These are phyloP conservation scores for Aurinia saxatilis DNA, from an alignment of 345 rosid genomes.

Conservation along the genomic window DNA sequence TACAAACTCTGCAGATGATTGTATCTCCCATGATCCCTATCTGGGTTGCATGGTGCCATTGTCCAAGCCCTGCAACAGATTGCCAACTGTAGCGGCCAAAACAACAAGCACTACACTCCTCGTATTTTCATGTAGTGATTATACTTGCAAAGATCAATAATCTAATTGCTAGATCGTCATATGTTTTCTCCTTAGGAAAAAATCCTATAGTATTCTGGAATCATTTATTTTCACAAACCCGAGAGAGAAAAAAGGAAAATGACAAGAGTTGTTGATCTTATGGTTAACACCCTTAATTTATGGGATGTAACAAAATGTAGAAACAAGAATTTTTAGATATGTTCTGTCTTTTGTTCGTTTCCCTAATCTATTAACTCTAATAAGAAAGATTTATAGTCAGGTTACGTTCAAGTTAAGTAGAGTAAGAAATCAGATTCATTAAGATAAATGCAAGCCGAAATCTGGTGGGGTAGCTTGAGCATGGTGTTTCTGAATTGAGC, in stretches of 20 bases:
- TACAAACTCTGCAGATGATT: too few species aligned
- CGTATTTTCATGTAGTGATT: conserved; percentile 29
- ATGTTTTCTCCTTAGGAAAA: not conserved
- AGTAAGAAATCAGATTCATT: too few species aligned
- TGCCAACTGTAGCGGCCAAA: conserved; percentile 68
- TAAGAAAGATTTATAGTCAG: too few species aligned
- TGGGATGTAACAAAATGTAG: not conserved
- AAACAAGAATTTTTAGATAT: not conserved
- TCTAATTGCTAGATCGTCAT: not conserved
- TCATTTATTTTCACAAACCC: not conserved
- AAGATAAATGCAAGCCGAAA: too few species aligned
- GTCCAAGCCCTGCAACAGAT: conserved; percentile 91
- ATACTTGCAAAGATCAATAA: not conserved
- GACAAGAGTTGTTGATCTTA: not conserved
- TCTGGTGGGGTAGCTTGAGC: too few species aligned
- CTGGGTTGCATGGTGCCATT: conserved; percentile 93
- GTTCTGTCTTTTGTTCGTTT: conserved; percentile 1
- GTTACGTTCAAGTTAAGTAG: too few species aligned
- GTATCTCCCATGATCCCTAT: too few species aligned
- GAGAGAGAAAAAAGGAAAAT: not conserved
- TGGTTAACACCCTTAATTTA: not conserved
- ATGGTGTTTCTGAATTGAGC: too few species aligned
- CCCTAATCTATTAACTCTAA: too few species aligned
- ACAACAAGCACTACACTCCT: conserved; percentile 65
- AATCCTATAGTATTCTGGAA: not conserved